Evolutionary conservation across 768 basidiomycete genomes (phyloP), one percentile per base, ranked within the genome.

Genomic region (Chiua virens): DNA sequence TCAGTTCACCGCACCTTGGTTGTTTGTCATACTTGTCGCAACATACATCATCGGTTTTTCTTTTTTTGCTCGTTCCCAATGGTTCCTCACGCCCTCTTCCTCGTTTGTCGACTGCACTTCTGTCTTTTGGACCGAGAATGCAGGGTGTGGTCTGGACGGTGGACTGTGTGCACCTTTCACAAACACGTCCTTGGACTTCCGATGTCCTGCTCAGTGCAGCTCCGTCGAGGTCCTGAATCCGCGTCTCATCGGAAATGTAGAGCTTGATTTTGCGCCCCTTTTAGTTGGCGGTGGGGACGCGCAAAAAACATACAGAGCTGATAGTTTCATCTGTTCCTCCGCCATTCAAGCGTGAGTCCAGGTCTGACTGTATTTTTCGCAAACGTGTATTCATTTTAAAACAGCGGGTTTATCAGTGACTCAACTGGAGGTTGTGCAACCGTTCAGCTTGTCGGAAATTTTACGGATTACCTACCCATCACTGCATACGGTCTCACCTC

Each of bases 281-380:
- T 75, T 94, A 42, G 86, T 94, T 2, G 92, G 92, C n/a, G 92
- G 92, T 17, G 89, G 91, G 3, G 90, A 92, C 69, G 54, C 54
- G 1, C 75, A 83, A 42, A 63, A 64, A 36, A 92, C 90, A 5
- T 94, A 93, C 61, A 79, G 92, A 61, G 89, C 83, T 2, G 92
- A 94, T 65, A 83, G 78, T 49, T 94, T 93, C 65, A 80, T 93
- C 34, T 94, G 92, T 65, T 82, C 89, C 37, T 84, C 92, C 37
- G 92, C 89, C 36, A 75, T 85, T 36, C 91, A 93, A 73, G 82
- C 84, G 85, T 92, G 65, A 68, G 81, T 78, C 34, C 6, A 17
- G 15, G 34, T 34, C 46, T 21, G 46, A 49, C 36, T 15, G 40
- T 50, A 27, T 55, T 30, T 8, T 25, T 42, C n/a, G 22, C 13